phyloP scores from a whole-genome alignment of 331 rosid species.

The Saraca asoca region DNA sequence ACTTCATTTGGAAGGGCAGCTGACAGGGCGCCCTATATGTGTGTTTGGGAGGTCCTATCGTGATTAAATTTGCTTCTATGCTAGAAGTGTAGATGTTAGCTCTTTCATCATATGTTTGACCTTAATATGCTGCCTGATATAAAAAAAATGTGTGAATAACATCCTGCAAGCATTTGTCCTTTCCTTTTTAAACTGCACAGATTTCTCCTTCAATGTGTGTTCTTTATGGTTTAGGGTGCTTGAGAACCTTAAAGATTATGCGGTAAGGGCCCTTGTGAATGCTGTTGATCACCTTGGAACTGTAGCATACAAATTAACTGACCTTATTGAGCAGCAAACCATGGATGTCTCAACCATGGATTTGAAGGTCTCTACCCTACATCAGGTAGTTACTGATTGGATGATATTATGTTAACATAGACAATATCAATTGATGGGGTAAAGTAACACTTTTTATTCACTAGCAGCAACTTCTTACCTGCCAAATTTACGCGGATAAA shows the following conservation, averaged over 20 bases:
- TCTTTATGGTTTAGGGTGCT: slow-evolving; percentile 66
- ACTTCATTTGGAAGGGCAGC: neutral
- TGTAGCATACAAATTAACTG: slow-evolving; percentile 92
- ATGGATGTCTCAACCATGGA: slow-evolving; percentile 79
- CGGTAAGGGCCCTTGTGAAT: slow-evolving; percentile 88
- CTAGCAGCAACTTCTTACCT: slow-evolving; percentile 76
- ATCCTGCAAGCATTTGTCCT: slow-evolving; percentile 21
- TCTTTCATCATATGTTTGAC: neutral
- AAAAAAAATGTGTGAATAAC: slow-evolving; percentile 14
- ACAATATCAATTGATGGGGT: slow-evolving; percentile 33
- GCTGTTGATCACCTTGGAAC: slow-evolving; percentile 99
- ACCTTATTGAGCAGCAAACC: slow-evolving; percentile 88
- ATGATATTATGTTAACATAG: slow-evolving; percentile 26
- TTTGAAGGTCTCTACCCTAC: slow-evolving; percentile 68
- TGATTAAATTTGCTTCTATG: too few relatives aligned
- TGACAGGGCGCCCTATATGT: slow-evolving; percentile 7
- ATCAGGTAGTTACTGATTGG: slow-evolving; percentile 61
- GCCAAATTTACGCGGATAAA: slow-evolving; percentile 73
- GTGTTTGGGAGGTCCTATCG: neutral
- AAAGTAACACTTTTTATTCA: slow-evolving; percentile 37
- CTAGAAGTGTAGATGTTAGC: too few relatives aligned
- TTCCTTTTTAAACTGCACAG: slow-evolving; percentile 28
- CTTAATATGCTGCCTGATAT: slow-evolving; percentile 6
- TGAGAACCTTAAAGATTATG: slow-evolving; percentile 95
- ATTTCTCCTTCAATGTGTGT: slow-evolving; percentile 12